Base-by-base conservation (phyloP, 1,284 basidiomycete genomes). In the Irpex sp. region DNA sequence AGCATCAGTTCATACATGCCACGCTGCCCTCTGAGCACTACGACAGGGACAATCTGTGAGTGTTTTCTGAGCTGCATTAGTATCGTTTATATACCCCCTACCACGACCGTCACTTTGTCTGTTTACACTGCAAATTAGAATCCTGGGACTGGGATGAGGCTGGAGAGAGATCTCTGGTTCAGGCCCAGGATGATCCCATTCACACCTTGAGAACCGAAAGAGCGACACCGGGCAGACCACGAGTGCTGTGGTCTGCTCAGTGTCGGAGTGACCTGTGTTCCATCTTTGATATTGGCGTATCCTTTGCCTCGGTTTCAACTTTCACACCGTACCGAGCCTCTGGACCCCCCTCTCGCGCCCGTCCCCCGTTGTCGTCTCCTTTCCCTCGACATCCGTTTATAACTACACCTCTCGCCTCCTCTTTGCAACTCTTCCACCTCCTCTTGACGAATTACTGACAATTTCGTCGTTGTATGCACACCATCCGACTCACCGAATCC, bases 11-110 rank as follows among this genome's bases (percentile, higher is more conserved):
- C 63, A 69, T 75, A 51, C 73, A 74, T 62, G 68, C 69, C 54
- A 71, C 72, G 60, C 70, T 75, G 19, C 69, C 70, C 17, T 68
- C 70, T 57, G 70, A 73, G 64, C 69, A 69, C 59, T 73, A 74
- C 60, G 73, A 75, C 67, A 64, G 74, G 62, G 73, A 74, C 61
- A 69, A 71, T 60, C 69, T 75, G 74, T 75, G 68, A 72, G 74
- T 74, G 62, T 64, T 62, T 58, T 64, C 44, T 34, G 44, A 52
- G 57, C 57, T 52, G 63, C 54, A 11, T 56, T 34, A 11, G 54
- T 56, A 9, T 56, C 19, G 26, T 36, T 26, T 56, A 26, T 56
- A 36, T 36, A 17, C 7, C n/a, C n/a, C 34, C 21, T 13, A 34
- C 54, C 26, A 13, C 54, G 26, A 9, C 34, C 54, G 49, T 26